phyloP scores from a whole-genome alignment of 2,329 filamentous ascomycete genomes.

The Anthostomella pinea region DNA sequence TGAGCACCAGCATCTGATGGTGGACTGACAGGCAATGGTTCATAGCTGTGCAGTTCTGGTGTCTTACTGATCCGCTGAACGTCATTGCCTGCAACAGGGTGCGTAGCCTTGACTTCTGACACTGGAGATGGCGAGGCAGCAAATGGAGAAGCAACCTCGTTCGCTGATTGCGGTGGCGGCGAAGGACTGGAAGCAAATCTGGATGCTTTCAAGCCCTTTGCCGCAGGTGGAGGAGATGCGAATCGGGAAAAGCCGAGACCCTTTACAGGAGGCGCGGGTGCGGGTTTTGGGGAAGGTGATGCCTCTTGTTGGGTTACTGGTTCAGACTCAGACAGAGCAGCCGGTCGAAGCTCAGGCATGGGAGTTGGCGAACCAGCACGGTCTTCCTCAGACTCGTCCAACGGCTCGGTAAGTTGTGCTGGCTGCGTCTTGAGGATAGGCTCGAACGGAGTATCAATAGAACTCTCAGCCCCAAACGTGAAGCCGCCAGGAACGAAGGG shows the following conservation, averaged over 20 bases:
- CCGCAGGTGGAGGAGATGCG: slow-evolving; percentile 31
- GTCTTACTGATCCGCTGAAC: slow-evolving; percentile 16
- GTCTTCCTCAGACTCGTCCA: slow-evolving; percentile 28
- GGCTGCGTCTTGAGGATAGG: slow-evolving; percentile 27
- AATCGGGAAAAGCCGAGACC: slow-evolving; percentile 33
- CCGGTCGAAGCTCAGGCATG: slow-evolving; percentile 26
- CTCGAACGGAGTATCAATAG: slow-evolving; percentile 27
- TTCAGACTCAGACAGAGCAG: slow-evolving; percentile 15
- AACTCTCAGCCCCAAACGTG: slow-evolving; percentile 32
- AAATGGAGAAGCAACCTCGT: slow-evolving; percentile 44
- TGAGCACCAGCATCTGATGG: slow-evolving; percentile 27
- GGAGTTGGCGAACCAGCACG: slow-evolving; percentile 34
- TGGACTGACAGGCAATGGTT: slow-evolving; percentile 31
- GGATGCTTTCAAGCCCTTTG: slow-evolving; percentile 45
- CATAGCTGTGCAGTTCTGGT: slow-evolving; percentile 31
- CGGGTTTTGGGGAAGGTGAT: slow-evolving; percentile 20
- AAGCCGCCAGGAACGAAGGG: slow-evolving; percentile 56
- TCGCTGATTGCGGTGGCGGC: slow-evolving; percentile 40
- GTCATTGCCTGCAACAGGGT: slow-evolving; percentile 5
- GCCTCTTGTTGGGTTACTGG: slow-evolving; percentile 3
- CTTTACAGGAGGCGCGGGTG: slow-evolving; percentile 14
- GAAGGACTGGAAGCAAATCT: slow-evolving; percentile 43
- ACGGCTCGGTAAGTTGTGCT: slow-evolving; percentile 17
- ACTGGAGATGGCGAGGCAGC: slow-evolving; percentile 40
- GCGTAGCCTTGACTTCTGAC: slow-evolving; percentile 18